Evolutionary conservation across 805 yeast genomes (phyloP).

Genomic region (Candida nitratophila): DNA sequence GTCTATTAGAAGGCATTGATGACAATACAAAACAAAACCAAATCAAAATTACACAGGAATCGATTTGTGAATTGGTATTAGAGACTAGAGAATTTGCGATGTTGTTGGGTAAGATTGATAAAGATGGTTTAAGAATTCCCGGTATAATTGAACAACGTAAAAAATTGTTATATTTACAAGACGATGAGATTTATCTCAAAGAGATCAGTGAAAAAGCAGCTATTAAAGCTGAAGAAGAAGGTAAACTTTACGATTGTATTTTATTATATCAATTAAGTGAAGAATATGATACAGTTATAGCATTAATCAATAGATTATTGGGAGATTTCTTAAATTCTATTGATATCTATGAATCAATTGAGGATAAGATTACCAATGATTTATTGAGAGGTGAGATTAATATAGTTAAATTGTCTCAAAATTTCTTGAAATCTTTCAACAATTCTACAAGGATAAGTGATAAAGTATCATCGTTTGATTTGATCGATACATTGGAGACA

Average conservation of each 20-base stretch:
- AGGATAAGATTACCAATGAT: slow-evolving; percentile 13
- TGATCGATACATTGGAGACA: slow-evolving; percentile 57
- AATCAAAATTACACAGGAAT: slow-evolving; percentile 59
- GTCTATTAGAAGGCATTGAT: slow-evolving; percentile 37
- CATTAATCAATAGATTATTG: slow-evolving; percentile 64
- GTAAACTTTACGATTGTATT: slow-evolving; percentile 79
- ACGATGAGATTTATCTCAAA: slow-evolving; percentile 53
- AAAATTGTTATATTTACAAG: slow-evolving; percentile 49
- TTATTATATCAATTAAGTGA: slow-evolving; percentile 81
- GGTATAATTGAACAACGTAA: slow-evolving; percentile 82
- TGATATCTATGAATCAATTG: slow-evolving; percentile 32
- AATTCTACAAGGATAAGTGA: slow-evolving; percentile 54
- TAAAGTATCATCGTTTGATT: slow-evolving; percentile 40
- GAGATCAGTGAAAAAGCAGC: slow-evolving; percentile 84
- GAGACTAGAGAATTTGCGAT: slow-evolving; percentile 80
- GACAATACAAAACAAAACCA: slow-evolving; percentile 28
- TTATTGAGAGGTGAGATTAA: slow-evolving; percentile 36
- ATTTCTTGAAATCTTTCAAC: slow-evolving; percentile 37
- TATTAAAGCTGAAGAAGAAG: slow-evolving; percentile 82
- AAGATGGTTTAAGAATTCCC: slow-evolving; percentile 69
- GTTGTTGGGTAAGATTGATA: slow-evolving; percentile 76
- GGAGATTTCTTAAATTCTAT: slow-evolving; percentile 71
- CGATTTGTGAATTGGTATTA: slow-evolving; percentile 75
- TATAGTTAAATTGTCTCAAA: slow-evolving; percentile 39
- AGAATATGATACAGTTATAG: slow-evolving; percentile 75